phyloP scores from a whole-genome alignment of 2,329 filamentous ascomycete species.

The Colletotrichum sp. region DNA sequence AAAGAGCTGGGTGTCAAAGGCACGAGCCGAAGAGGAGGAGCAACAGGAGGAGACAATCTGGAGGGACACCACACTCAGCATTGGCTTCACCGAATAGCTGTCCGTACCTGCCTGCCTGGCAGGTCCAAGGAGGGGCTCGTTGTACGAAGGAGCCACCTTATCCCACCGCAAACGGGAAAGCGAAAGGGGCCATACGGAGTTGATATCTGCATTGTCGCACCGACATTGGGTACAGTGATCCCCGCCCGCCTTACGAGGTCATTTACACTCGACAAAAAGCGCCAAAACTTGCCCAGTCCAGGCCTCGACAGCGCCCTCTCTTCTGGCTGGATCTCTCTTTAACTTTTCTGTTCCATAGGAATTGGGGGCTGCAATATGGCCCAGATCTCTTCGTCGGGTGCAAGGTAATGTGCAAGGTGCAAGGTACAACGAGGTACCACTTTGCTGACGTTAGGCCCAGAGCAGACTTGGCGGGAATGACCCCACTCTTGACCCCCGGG shows the following conservation, averaged over 20 bases:
- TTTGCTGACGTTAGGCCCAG: conserved; percentile 11
- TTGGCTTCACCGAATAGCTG: not conserved
- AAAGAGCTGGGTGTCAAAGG: not conserved
- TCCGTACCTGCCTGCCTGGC: not conserved
- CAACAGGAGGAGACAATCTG: not conserved
- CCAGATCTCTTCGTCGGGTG: not conserved
- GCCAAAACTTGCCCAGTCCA: not conserved
- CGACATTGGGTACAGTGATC: not conserved
- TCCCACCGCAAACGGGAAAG: conserved; percentile 3
- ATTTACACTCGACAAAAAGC: not conserved
- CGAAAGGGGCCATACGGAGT: not conserved
- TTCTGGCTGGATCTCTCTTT: not conserved
- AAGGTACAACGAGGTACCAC: not conserved
- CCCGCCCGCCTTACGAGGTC: not conserved
- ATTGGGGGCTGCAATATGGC: not conserved
- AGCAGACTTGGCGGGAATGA: not conserved
- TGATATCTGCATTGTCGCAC: conserved; percentile 1
- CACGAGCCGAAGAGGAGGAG: conserved; percentile 1
- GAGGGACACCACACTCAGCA: not conserved
- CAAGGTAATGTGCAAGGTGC: not conserved
- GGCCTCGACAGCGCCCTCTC: not conserved
- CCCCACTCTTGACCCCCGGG: not conserved
- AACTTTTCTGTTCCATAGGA: not conserved
- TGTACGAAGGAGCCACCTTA: not conserved
- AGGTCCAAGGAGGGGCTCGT: not conserved